Evolutionary conservation across 495 filamentous ascomycete genomes (phyloP), one percentile per base, ranked within the genome.

Genomic region (Rostrohypoxylon terebratum): DNA sequence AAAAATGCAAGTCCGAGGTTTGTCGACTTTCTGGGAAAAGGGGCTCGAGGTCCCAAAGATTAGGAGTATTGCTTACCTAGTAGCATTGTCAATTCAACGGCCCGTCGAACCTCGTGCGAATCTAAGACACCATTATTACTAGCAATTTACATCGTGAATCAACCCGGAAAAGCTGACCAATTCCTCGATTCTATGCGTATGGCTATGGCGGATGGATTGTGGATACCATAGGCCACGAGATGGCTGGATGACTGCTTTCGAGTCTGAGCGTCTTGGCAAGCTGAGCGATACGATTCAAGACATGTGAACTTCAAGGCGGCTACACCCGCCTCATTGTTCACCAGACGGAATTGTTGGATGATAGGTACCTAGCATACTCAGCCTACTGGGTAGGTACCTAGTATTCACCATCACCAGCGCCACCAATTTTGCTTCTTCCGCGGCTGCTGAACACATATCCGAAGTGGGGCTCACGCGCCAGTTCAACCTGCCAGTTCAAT

Each of bases 71-170:
- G 13, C 38, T 42, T 42, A 42, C 38, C 13, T 42, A 28, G 13
- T 3, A 36, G 51, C 3, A 16, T 36, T 8, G 47, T 42, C 3
- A 42, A n/a, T 63, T 63, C 48, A 21, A 51, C 60, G n/a, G n/a
- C n/a, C n/a, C n/a, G 13, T 21, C 34, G 44, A 62, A 28, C 28
- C 50, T 23, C 2, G 50, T 50, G 44, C 59, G 45, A 31, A 48
- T 54, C 25, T 5, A 4, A 28, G 28, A 28, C 3, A 28, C 28
- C 28, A 5, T 28, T 28, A 28, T 28, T 28, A 0, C 28, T n/a
- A n/a, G n/a, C 28, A 28, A 28, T 28, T 28, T 28, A 28, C 28
- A 28, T 28, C 28, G 28, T 28, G 28, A 28, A 28, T 28, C 28
- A 28, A 28, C 28, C 28, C 2, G 28, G 28, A 28, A 3, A 28